Percentiles rank a stretch among this genome's conserved stretches.
Conservation (phyloP, 495 filamentous ascomycete species). For the Aspergillus cavernicola region DNA sequence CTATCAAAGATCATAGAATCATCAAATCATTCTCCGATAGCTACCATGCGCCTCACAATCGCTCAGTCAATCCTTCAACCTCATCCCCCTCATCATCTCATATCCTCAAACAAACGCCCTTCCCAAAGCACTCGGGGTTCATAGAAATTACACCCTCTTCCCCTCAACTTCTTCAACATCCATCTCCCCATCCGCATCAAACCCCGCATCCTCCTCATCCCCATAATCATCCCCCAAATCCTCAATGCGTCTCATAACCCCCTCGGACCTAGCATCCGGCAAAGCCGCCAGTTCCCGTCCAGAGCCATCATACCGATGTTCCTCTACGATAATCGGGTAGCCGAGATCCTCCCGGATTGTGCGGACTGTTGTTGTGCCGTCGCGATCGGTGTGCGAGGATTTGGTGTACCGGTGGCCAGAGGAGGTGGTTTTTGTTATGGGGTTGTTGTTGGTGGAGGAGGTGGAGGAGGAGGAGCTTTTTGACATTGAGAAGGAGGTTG, state of each 20-base stretch:
- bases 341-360: slow-evolving; percentile 38
- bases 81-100: no score
- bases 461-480: slow-evolving; percentile 18
- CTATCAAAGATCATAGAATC: no score
- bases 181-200: not conserved
- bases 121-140: no score
- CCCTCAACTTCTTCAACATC: no score
- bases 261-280: slow-evolving; percentile 14
- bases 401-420: slow-evolving; percentile 36
- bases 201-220: not conserved
- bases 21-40: no score
- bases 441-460: slow-evolving; percentile 29
- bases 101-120: no score
- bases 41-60: no score
- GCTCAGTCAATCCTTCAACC: no score
- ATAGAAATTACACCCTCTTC: no score
- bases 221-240: slow-evolving; percentile 29
- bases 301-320: slow-evolving; percentile 33
- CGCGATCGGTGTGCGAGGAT: slow-evolving; percentile 29
- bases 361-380: slow-evolving; percentile 37
- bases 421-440: slow-evolving; percentile 19
- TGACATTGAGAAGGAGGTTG: no score
- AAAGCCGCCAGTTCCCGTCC: slow-evolving; percentile 30
- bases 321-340: slow-evolving; percentile 31
- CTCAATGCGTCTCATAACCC: slow-evolving; percentile 26